phyloP scores from a whole-genome alignment of 495 filamentous ascomycete species.

The Thermothielavioides terrestris region DNA sequence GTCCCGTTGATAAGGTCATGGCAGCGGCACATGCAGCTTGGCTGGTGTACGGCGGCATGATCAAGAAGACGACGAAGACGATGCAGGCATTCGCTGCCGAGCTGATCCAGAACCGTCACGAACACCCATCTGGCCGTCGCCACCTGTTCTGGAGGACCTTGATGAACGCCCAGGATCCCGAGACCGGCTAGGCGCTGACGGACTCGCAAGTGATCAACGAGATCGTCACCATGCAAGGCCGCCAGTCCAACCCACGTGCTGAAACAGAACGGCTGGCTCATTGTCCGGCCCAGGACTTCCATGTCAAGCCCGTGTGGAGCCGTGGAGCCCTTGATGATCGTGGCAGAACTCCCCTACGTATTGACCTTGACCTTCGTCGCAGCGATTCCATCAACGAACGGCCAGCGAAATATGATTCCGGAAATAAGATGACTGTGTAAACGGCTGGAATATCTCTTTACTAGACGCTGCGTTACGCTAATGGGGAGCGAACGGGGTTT shows the following conservation, averaged over 20 bases:
- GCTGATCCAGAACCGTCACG: conserved; percentile 48
- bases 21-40: no score
- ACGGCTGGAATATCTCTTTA: no score
- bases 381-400: no score
- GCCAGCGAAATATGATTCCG: no score
- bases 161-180: conserved; percentile 54
- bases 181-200: conserved; percentile 51
- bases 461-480: no score
- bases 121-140: conserved; percentile 50
- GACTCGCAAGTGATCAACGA: conserved; percentile 58
- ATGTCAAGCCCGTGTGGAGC: conserved; percentile 34
- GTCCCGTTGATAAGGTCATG: no score
- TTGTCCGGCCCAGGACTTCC: conserved; percentile 33
- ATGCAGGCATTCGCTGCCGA: conserved; percentile 48
- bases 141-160: conserved; percentile 64
- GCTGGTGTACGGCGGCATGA: conserved; percentile 47
- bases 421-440: no score
- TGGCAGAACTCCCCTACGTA: no score
- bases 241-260: conserved; percentile 49
- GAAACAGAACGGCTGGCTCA: conserved; percentile 44
- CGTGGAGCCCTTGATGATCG: conserved; percentile 19
- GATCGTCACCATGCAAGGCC: conserved; percentile 52
- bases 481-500: no score
- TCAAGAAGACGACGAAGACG: conserved; percentile 44
- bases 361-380: no score